Evolutionary conservation across 352 stramenopile species (phyloP), one percentile per base, ranked within the genome.

Genomic region (Globisporangium nunn): DNA sequence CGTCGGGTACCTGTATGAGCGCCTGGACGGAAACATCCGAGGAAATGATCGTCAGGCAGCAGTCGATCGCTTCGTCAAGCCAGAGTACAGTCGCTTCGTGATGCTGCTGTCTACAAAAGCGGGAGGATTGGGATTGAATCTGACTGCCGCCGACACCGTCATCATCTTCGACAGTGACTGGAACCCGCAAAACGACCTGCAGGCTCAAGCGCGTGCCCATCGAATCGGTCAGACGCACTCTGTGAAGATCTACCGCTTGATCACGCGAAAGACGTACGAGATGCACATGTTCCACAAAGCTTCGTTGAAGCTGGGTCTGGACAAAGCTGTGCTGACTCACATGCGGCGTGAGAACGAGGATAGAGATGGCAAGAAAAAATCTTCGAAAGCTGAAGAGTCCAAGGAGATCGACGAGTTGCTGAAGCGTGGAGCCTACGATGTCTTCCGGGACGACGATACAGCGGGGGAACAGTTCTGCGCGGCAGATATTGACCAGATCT

Each of bases 161-260:
- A 99, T 99, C 63, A 99, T 99, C 61, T 99, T 98, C 68, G 92
- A 98, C 64, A 97, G 85, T 52, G 98, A 99, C 70, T 99, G 96
- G 96, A 99, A 99, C 70, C 97, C 97, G n/a, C 97, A 99, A 68
- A 95, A 96, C 55, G 86, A 96, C 63, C 53, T 95, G 15, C 86
- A 95, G 70, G 95, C 95, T 0, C 85, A 96, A 63, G 88, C 88
- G 28, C 82, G 90, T 39, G 87, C 87, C 0, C 90, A 97, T 71
- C 90, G 90, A 57, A 96, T 97, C 55, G 90, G 90, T 0, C 90
- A 97, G 70, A 96, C 85, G 18, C 79, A 96, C 54, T 91, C 83
- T 0, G 87, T 96, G 29, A 91, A 92, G 61, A 94, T 96, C 51
- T 96, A 96, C 59, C 81, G 87, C 29, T 59, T 96, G 30, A 93